Evolutionary conservation across 2,329 filamentous ascomycete species (phyloP).

Genomic region (Lachnellula willkommii): DNA sequence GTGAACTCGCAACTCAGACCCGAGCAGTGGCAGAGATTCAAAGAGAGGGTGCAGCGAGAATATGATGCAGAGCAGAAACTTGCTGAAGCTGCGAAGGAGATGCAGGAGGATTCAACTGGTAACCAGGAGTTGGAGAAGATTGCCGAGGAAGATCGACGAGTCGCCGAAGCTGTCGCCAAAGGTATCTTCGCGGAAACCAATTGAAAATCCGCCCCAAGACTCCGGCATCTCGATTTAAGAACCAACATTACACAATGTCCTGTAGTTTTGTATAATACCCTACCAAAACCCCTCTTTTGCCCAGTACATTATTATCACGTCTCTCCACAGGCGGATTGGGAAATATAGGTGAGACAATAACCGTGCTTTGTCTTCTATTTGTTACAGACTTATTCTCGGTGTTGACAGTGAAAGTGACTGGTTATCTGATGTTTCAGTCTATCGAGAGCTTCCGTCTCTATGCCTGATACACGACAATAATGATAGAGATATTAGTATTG

Average conservation of each 20-base stretch:
- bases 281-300: neutral
- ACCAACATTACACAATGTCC: neutral
- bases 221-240: neutral
- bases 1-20: neutral
- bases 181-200: neutral
- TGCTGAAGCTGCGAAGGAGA: neutral
- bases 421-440: neutral
- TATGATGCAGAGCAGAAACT: neutral
- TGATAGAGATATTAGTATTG: neutral
- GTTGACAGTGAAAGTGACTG: neutral
- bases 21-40: neutral
- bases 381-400: neutral
- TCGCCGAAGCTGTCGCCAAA: neutral
- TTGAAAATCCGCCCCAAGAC: neutral
- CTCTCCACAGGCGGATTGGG: too few relatives aligned
- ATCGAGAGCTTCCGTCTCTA: neutral
- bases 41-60: neutral
- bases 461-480: neutral
- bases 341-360: neutral
- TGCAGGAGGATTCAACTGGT: constrained; percentile 6
- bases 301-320: neutral
- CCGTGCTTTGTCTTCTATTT: neutral
- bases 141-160: constrained; percentile 2
- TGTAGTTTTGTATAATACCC: neutral
- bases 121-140: neutral